These are phyloP conservation scores for Penicillium sp. DNA, from an alignment of 2,329 filamentous ascomycete genomes.

Conservation along the genomic window DNA sequence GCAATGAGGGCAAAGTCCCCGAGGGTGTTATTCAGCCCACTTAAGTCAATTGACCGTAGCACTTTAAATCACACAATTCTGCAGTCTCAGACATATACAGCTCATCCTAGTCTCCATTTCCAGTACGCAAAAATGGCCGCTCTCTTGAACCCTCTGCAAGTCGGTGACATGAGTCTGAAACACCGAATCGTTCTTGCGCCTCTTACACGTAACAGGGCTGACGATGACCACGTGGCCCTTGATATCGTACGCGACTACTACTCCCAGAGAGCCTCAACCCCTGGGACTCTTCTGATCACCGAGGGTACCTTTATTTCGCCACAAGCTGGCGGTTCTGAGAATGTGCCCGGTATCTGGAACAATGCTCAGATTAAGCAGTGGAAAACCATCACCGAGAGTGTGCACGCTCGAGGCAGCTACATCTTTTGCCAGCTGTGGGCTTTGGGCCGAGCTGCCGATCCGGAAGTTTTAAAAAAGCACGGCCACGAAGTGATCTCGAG, in stretches of 20 bases:
- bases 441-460: conserved; percentile 60
- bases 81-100: no score
- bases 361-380: conserved; percentile 63
- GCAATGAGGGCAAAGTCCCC: no score
- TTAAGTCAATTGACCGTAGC: no score
- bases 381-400: conserved; percentile 65
- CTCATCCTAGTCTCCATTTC: no score
- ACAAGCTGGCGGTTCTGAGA: conserved; percentile 55
- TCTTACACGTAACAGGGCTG: conserved; percentile 60
- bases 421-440: conserved; percentile 69
- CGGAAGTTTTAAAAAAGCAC: no score
- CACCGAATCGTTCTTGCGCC: conserved; percentile 62
- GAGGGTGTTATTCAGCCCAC: no score
- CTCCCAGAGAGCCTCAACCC: conserved; percentile 57
- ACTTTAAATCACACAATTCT: no score
- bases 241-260: conserved; percentile 59
- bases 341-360: conserved; percentile 64
- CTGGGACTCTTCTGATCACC: conserved; percentile 64
- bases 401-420: conserved; percentile 66
- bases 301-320: conserved; percentile 62
- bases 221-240: conserved; percentile 56
- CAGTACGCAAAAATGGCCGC: no score
- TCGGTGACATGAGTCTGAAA: background rate
- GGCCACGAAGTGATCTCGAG: no score
- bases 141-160: background rate